phyloP scores from a whole-genome alignment of 31 red algal genomes.

The Asparagopsis taxiformis region DNA sequence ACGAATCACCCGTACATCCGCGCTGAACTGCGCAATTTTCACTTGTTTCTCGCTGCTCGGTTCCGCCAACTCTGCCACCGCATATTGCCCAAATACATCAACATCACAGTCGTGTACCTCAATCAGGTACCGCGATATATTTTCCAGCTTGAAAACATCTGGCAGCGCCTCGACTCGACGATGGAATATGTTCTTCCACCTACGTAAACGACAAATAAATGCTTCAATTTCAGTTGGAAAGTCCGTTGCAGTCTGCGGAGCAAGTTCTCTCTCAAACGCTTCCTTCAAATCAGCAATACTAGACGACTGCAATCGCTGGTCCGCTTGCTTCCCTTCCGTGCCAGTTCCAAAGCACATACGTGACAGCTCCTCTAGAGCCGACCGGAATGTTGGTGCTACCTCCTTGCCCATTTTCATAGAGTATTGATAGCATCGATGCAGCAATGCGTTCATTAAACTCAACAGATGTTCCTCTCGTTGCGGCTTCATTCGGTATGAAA shows the following conservation, averaged over 20 bases:
- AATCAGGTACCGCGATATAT: constrained; percentile 65
- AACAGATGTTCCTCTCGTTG: constrained; percentile 89
- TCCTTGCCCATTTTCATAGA: constrained; percentile 57
- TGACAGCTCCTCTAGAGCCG: constrained; percentile 82
- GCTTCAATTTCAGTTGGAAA: constrained; percentile 88
- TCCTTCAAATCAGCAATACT: constrained; percentile 83
- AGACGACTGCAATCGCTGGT: constrained; percentile 19
- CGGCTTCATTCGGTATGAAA: constrained; percentile 76
- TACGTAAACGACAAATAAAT: constrained; percentile 79
- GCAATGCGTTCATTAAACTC: constrained; percentile 87
- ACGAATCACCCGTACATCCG: constrained; percentile 77
- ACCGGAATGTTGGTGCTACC: constrained; percentile 68
- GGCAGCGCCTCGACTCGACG: constrained; percentile 84
- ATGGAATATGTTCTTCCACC: constrained; percentile 95
- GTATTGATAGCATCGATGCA: constrained; percentile 85
- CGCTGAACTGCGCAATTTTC: constrained; percentile 75
- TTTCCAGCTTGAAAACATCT: constrained; percentile 73
- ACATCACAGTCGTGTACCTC: constrained; percentile 78
- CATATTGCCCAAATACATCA: constrained; percentile 94
- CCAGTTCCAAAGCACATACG: constrained; percentile 91
- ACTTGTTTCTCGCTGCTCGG: constrained; percentile 64
- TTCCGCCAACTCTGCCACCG: constrained; percentile 51
- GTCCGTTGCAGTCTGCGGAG: constrained; percentile 93
- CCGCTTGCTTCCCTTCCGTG: background rate
- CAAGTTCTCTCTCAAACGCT: constrained; percentile 95